Conservation (phyloP, 129 eudicot species). For the Arctium minus region DNA sequence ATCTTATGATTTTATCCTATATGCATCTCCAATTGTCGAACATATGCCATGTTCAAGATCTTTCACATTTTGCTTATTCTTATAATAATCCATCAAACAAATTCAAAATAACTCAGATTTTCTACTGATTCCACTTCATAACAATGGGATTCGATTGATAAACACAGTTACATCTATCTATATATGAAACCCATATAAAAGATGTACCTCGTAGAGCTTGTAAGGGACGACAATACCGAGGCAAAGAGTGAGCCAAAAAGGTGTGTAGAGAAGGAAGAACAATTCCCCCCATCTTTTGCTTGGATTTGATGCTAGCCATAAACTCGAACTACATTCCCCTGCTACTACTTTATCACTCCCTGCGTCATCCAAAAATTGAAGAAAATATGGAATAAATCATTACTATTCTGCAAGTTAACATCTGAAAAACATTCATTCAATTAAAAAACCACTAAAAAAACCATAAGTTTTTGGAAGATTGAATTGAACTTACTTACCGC, state of each 20-base stretch:
- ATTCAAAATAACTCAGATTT: neutral
- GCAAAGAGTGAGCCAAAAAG: slow-evolving; percentile 94
- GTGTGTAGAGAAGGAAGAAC: slow-evolving; percentile 82
- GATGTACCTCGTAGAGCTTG: slow-evolving; percentile 73
- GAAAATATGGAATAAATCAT: neutral
- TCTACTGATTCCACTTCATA: neutral
- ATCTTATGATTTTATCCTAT: neutral
- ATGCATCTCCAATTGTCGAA: neutral
- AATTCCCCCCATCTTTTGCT: slow-evolving; percentile 96
- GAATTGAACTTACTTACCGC: slow-evolving; percentile 33
- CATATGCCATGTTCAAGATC: neutral
- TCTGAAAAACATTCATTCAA: neutral
- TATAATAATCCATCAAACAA: neutral
- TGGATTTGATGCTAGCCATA: slow-evolving; percentile 81
- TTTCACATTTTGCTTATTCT: neutral
- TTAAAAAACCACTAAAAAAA: neutral
- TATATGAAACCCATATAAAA: neutral
- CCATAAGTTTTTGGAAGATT: slow-evolving; percentile 12
- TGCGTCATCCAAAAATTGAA: slow-evolving; percentile 11
- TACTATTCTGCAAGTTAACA: neutral
- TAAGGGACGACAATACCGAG: slow-evolving; percentile 90
- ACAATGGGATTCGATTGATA: neutral
- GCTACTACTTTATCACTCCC: slow-evolving; percentile 26
- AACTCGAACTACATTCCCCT: slow-evolving; percentile 25
- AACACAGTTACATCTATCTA: neutral